phyloP scores from a whole-genome alignment of 306 rosid species.

The Senna siamea region DNA sequence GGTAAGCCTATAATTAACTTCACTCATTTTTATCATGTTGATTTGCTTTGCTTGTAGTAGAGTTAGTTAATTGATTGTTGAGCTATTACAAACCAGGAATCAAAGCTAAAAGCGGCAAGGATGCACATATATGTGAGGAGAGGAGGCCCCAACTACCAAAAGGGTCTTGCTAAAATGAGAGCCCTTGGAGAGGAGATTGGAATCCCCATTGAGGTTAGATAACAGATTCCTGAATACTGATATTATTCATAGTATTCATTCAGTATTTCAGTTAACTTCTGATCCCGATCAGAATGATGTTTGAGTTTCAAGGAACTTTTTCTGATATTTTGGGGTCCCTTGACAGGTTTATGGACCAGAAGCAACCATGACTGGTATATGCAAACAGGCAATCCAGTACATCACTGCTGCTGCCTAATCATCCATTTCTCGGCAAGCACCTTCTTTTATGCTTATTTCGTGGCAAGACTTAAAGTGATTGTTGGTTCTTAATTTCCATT shows the following conservation, averaged over 20 bases:
- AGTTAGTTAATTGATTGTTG: constrained; percentile 35
- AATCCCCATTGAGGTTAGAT: constrained; percentile 86
- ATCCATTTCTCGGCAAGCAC: constrained; percentile 11
- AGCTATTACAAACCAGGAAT: constrained; percentile 62
- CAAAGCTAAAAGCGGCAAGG: constrained; percentile 81
- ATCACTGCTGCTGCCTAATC: constrained; percentile 77
- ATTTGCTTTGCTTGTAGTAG: constrained; percentile 1
- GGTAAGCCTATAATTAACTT: constrained; percentile 47
- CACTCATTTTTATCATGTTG: not conserved
- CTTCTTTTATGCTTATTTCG: constrained; percentile 18
- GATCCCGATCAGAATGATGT: not conserved
- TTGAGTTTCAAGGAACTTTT: not conserved
- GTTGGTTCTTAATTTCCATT: constrained; percentile 37
- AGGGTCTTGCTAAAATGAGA: constrained; percentile 90
- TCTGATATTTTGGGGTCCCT: constrained; percentile 35
- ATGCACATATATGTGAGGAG: constrained; percentile 93
- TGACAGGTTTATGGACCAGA: constrained; percentile 95
- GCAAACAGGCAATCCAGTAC: constrained; percentile 95
- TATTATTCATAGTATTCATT: constrained; percentile 10
- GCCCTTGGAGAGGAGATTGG: constrained; percentile 89
- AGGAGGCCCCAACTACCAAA: constrained; percentile 99
- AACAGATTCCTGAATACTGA: not conserved
- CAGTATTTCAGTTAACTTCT: not conserved
- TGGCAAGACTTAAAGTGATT: constrained; percentile 38
- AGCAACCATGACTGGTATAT: constrained; percentile 97